Evolutionary conservation across 345 rosid species (phyloP).

Genomic region (Citrus glauca): DNA sequence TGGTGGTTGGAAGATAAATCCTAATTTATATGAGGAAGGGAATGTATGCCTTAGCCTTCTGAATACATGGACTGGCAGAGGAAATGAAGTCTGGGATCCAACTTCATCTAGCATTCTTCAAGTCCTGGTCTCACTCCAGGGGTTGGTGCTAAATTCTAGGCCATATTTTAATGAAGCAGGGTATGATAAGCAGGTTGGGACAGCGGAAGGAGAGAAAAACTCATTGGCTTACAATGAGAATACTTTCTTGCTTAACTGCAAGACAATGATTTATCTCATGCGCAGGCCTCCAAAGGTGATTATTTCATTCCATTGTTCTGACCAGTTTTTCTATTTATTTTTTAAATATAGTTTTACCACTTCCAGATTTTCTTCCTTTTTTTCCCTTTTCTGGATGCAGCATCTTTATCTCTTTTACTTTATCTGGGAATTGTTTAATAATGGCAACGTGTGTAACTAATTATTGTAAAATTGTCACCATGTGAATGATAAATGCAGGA

Average conservation of each 20-base stretch:
- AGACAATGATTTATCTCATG: slow-evolving; percentile 91
- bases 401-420: neutral
- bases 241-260: slow-evolving; percentile 87
- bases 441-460: neutral
- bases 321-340: neutral
- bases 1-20: slow-evolving; percentile 97
- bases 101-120: slow-evolving; percentile 94
- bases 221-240: slow-evolving; percentile 90
- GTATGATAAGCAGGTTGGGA: slow-evolving; percentile 87
- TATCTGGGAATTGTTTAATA: neutral
- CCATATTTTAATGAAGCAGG: slow-evolving; percentile 99
- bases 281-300: slow-evolving; percentile 87
- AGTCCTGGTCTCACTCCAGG: slow-evolving; percentile 96
- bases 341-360: neutral
- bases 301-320: neutral
- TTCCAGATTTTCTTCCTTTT: neutral
- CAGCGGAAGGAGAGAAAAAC: slow-evolving; percentile 97
- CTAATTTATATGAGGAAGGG: slow-evolving; percentile 92
- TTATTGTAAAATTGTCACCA: neutral
- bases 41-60: slow-evolving; percentile 98
- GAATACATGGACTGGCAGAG: slow-evolving; percentile 96
- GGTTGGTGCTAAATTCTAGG: slow-evolving; percentile 86
- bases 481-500: slow-evolving; percentile 41
- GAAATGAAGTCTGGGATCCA: slow-evolving; percentile 98
- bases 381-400: neutral